Percentiles rank a stretch among this genome's conserved stretches.
Evolutionary conservation across 768 basidiomycete genomes (phyloP).

Genomic region (Lentinus brumalis): DNA sequence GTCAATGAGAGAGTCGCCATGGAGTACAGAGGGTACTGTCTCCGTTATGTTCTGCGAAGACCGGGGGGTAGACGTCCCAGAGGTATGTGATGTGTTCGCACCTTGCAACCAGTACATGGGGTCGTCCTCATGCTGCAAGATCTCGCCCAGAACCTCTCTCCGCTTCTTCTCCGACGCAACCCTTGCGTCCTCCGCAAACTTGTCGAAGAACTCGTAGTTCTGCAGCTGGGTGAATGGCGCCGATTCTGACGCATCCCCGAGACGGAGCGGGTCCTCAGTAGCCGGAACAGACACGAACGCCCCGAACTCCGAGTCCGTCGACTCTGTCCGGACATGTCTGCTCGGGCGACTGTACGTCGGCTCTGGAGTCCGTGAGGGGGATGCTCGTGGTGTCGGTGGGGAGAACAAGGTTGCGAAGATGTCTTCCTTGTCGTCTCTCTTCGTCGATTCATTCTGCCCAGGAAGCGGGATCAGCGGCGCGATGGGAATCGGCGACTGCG

Average conservation of each 20-base stretch:
- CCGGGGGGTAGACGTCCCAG: slow-evolving; percentile 3
- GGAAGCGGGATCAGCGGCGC: slow-evolving; percentile 32
- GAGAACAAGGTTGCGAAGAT: slow-evolving; percentile 38
- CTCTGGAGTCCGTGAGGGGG: slow-evolving; percentile 22
- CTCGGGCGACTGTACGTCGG: slow-evolving; percentile 5
- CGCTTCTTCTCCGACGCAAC: slow-evolving; percentile 53
- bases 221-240: slow-evolving; percentile 22
- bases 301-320: slow-evolving; percentile 56
- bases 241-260: slow-evolving; percentile 2
- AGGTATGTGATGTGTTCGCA: not conserved
- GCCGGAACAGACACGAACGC: slow-evolving; percentile 61
- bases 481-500: slow-evolving; percentile 19
- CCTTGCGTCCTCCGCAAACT: slow-evolving; percentile 59
- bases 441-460: not conserved
- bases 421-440: slow-evolving; percentile 29
- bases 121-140: slow-evolving; percentile 68
- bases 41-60: not conserved
- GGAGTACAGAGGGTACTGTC: not conserved
- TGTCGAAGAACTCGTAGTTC: slow-evolving; percentile 53
- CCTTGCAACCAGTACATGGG: slow-evolving; percentile 59
- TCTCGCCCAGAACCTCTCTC: slow-evolving; percentile 60
- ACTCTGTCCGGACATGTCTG: slow-evolving; percentile 20
- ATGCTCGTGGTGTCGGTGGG: slow-evolving; percentile 35
- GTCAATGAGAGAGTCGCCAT: slow-evolving; percentile 12
- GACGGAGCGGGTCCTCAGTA: slow-evolving; percentile 51